A percentile compares a stretch with the other conserved stretches of the same genome.
Conservation (phyloP, 768 basidiomycete genomes). For the Amanita pallidorosea region DNA sequence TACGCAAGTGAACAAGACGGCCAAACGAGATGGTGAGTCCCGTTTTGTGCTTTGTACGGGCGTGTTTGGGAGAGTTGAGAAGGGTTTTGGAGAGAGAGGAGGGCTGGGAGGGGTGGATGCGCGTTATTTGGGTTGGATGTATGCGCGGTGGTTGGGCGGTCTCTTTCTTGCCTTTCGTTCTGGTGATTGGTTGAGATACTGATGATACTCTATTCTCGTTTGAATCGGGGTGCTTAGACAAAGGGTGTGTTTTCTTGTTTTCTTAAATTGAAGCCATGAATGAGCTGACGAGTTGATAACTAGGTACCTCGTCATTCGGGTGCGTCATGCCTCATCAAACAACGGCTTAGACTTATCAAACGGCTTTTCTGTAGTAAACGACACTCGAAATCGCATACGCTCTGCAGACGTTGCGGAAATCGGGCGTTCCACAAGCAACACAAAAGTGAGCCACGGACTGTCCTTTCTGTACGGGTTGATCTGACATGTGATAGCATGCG, state of each 20-base stretch:
- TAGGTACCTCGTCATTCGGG: slow-evolving; percentile 96
- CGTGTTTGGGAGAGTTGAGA: slow-evolving; percentile 10
- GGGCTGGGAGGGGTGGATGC: slow-evolving; percentile 6
- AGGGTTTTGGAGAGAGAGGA: slow-evolving; percentile 9
- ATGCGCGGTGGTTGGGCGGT: neutral
- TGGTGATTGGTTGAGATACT: slow-evolving; percentile 7
- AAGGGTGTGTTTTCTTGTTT: slow-evolving; percentile 56
- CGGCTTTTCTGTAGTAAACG: slow-evolving; percentile 56
- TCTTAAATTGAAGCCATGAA: no score
- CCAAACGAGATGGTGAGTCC: slow-evolving; percentile 34
- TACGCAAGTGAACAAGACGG: slow-evolving; percentile 16
- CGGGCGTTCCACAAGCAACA: slow-evolving; percentile 98
- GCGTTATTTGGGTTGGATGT: slow-evolving; percentile 11
- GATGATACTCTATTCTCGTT: slow-evolving; percentile 14
- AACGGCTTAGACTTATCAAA: neutral
- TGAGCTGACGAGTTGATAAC: slow-evolving; percentile 3
- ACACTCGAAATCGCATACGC: slow-evolving; percentile 94
- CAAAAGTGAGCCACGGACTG: slow-evolving; percentile 57
- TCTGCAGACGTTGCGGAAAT: slow-evolving; percentile 95
- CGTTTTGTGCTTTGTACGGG: slow-evolving; percentile 9
- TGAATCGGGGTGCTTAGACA: slow-evolving; percentile 38
- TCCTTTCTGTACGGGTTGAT: neutral
- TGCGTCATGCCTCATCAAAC: slow-evolving; percentile 29
- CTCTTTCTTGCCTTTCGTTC: neutral
- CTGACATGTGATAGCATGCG: slow-evolving; percentile 54